These are phyloP conservation scores for Kluyveromyces sp. DNA, from an alignment of 1,139 yeast species.

Conservation along the genomic window DNA sequence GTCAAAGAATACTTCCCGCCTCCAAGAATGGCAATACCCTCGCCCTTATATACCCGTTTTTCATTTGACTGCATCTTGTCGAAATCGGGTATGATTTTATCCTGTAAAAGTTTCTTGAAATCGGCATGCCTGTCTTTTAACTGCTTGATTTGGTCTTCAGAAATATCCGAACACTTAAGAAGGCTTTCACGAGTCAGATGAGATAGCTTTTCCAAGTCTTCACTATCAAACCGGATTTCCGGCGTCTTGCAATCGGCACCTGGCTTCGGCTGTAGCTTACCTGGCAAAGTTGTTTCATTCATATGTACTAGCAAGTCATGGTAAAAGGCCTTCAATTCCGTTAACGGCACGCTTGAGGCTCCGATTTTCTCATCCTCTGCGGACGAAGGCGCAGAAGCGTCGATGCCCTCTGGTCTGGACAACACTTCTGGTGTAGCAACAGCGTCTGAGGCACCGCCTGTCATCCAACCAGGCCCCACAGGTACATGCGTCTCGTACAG, in stretches of 20 bases:
- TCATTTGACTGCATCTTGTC: background rate
- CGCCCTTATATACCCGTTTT: slow-evolving; percentile 7
- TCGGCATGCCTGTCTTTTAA: slow-evolving; percentile 3
- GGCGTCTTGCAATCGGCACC: slow-evolving; percentile 5
- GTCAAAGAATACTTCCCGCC: slow-evolving; percentile 11
- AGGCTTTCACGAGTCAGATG: slow-evolving; percentile 8
- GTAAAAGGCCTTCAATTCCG: background rate
- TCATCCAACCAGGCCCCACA: background rate
- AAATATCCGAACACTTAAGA: slow-evolving; percentile 8
- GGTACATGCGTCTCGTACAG: background rate
- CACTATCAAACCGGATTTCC: slow-evolving; percentile 4
- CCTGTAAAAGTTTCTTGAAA: slow-evolving; percentile 5
- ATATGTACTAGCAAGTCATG: background rate
- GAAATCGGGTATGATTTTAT: slow-evolving; percentile 6
- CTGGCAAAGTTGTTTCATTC: slow-evolving; percentile 5
- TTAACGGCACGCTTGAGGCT: background rate
- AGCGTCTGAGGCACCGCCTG: background rate
- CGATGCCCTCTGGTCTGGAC: background rate
- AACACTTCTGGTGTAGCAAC: background rate
- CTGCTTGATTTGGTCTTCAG: slow-evolving; percentile 5
- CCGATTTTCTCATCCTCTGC: background rate
- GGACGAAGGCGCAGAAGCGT: background rate
- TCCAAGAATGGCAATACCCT: slow-evolving; percentile 13
- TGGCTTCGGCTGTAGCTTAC: slow-evolving; percentile 4
- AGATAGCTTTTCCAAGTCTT: slow-evolving; percentile 7